Percentiles rank a stretch among this genome's conserved stretches.
Evolutionary conservation across 345 rosid species (phyloP).

Genomic region (Excoecaria agallocha): DNA sequence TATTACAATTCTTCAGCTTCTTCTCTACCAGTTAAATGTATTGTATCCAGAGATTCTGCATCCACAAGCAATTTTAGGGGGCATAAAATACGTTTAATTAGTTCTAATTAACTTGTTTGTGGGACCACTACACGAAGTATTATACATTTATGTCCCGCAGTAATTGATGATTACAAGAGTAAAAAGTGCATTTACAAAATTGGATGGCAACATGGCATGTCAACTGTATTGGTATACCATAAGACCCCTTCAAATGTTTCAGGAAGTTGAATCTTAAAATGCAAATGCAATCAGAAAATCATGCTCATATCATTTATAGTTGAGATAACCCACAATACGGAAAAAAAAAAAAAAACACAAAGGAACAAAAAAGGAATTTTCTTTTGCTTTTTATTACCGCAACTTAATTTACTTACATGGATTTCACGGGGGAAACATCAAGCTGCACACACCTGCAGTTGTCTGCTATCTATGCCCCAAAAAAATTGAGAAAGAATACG

Average conservation of each 20-base stretch:
- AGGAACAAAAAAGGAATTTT: neutral
- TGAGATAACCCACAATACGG: neutral
- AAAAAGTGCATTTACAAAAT: too few species aligned
- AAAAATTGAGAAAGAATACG: conserved; percentile 20
- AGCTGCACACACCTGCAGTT: conserved; percentile 16
- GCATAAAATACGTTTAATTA: too few species aligned
- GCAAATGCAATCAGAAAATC: too few species aligned
- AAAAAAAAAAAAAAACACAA: neutral
- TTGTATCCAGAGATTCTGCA: too few species aligned
- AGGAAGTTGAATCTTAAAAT: neutral
- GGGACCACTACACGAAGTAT: too few species aligned
- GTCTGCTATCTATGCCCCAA: conserved; percentile 5
- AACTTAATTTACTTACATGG: conserved; percentile 28
- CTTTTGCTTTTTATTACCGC: conserved; percentile 3
- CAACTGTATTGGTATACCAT: too few species aligned
- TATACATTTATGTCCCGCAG: too few species aligned
- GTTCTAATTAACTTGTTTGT: too few species aligned
- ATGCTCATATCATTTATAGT: neutral
- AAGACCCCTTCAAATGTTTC: neutral
- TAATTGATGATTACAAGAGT: neutral
- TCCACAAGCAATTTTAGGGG: too few species aligned
- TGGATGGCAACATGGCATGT: neutral
- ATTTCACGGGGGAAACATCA: conserved; percentile 17
- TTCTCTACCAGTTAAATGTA: too few species aligned
- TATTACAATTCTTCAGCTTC: too few species aligned